These are phyloP conservation scores for Backusella circina DNA, from an alignment of 192 early-diverging fungal genomes.

Conservation along the genomic window DNA sequence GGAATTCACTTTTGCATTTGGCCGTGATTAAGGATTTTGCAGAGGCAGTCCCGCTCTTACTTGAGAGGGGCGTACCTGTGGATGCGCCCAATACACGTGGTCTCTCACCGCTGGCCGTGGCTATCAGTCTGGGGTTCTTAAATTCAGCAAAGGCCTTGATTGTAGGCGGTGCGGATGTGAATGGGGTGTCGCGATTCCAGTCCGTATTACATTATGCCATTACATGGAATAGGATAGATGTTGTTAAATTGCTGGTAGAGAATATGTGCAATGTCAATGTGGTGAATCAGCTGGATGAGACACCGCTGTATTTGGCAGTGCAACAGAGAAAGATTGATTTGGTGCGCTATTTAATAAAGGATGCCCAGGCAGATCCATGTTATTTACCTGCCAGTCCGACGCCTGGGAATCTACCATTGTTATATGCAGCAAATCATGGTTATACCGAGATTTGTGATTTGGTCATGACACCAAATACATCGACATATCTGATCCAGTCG, in stretches of 20 bases:
- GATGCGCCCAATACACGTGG: constrained; percentile 21
- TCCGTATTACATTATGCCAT: constrained; percentile 34
- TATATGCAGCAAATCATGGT: constrained; percentile 37
- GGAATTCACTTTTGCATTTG: constrained; percentile 30
- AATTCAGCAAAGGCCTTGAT: constrained; percentile 11
- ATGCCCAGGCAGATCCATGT: constrained; percentile 31
- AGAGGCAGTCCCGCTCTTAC: constrained; percentile 17
- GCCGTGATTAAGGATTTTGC: constrained; percentile 26
- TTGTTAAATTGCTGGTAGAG: constrained; percentile 21
- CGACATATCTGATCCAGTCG: constrained; percentile 20
- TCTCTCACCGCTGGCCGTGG: constrained; percentile 31
- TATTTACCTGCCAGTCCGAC: background rate
- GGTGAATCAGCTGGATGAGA: constrained; percentile 31
- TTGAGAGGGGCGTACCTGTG: constrained; percentile 12
- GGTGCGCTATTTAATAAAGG: constrained; percentile 23
- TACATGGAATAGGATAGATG: constrained; percentile 36
- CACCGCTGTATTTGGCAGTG: constrained; percentile 30
- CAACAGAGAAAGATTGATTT: constrained; percentile 39
- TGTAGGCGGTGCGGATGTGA: constrained; percentile 23
- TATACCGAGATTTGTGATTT: constrained; percentile 32
- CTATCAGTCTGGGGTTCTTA: constrained; percentile 26
- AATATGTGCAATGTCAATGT: constrained; percentile 24
- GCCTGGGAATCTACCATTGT: constrained; percentile 25
- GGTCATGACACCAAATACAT: constrained; percentile 25
- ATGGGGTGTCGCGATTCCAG: constrained; percentile 10